Evolutionary conservation across 2,329 filamentous ascomycete genomes (phyloP).

Genomic region (Diaporthe sp.): DNA sequence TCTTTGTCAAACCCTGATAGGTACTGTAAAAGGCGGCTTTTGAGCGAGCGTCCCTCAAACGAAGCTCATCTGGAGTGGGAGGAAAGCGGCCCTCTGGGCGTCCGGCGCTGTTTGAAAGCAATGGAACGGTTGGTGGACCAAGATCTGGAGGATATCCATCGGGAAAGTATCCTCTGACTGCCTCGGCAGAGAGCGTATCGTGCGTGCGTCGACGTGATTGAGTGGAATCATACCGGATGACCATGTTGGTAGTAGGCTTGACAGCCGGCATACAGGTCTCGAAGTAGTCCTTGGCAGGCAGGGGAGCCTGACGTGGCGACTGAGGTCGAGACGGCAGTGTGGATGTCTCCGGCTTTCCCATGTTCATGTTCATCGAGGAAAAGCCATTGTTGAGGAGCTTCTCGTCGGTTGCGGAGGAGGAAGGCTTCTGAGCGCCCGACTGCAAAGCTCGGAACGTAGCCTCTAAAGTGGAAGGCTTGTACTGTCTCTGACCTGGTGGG

Average conservation of each 20-base stretch:
- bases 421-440: constrained; percentile 36
- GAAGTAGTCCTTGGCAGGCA: background rate
- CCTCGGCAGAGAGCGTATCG: constrained; percentile 45
- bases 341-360: background rate
- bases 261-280: constrained; percentile 32
- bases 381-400: background rate
- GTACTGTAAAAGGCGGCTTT: constrained; percentile 53
- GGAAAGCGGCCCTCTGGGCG: constrained; percentile 23
- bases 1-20: constrained; percentile 47
- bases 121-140: constrained; percentile 36
- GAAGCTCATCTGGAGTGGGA: constrained; percentile 39
- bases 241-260: constrained; percentile 33
- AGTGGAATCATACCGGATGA: constrained; percentile 15
- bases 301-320: constrained; percentile 18
- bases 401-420: background rate
- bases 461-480: constrained; percentile 56
- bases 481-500: constrained; percentile 64
- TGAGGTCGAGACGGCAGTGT: background rate
- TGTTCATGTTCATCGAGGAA: background rate
- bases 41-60: constrained; percentile 43
- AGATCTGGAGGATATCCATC: constrained; percentile 44
- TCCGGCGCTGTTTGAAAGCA: constrained; percentile 36
- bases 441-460: constrained; percentile 48
- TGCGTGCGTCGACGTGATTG: constrained; percentile 35
- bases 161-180: constrained; percentile 45